A percentile compares a stretch with the other conserved stretches of the same genome.
phyloP scores from a whole-genome alignment of 2,329 filamentous ascomycete genomes.

The Ilyonectria sp. region DNA sequence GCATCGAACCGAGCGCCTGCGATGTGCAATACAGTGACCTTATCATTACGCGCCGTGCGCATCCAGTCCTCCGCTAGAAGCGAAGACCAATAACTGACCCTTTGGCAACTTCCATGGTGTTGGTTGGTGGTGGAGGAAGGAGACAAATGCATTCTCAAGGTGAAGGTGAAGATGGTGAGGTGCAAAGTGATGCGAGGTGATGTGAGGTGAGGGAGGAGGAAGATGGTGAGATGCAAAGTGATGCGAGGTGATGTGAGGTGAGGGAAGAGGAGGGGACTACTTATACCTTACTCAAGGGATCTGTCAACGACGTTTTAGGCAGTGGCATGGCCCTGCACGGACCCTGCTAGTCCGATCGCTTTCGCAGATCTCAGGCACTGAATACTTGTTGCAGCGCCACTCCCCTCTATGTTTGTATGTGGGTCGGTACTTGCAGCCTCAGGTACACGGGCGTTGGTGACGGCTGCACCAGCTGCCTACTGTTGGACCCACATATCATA shows the following conservation, averaged over 20 bases:
- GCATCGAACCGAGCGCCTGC: neutral
- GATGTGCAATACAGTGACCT: constrained; percentile 1
- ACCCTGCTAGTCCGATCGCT: neutral
- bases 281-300: no score
- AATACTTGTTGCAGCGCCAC: neutral
- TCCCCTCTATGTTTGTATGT: no score
- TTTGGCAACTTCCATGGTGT: constrained; percentile 3
- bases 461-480: no score
- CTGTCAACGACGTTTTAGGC: no score
- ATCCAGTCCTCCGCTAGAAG: constrained; percentile 5
- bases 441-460: no score
- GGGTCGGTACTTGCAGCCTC: no score
- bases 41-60: neutral
- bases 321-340: neutral
- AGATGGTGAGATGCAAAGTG: neutral
- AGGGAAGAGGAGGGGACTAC: neutral
- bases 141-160: neutral
- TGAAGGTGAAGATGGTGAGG: no score
- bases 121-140: neutral
- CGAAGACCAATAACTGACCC: neutral
- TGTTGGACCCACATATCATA: no score
- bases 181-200: neutral
- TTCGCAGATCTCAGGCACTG: no score
- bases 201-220: neutral
- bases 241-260: neutral